phyloP scores from a whole-genome alignment of 116 monocot species.

The Posidonia oceanica region DNA sequence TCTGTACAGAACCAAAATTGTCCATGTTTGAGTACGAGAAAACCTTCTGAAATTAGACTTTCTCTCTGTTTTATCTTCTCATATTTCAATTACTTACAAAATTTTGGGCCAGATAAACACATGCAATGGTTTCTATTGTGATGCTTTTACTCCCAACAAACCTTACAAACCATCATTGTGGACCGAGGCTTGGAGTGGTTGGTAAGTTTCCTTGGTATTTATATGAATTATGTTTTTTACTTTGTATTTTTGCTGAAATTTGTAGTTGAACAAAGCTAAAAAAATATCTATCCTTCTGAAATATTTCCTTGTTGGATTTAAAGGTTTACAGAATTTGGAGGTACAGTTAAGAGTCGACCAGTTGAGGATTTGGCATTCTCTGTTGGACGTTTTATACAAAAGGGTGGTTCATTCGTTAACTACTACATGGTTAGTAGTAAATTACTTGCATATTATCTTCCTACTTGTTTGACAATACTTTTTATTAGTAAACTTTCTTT shows the following conservation, averaged over 20 bases:
- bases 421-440: conserved; percentile 86
- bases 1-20: no score
- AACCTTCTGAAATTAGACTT: not conserved
- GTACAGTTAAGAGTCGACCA: conserved; percentile 60
- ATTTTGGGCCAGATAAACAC: conserved; percentile 40
- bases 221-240: not conserved
- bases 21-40: no score
- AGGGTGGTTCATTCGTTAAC: conserved; percentile 92
- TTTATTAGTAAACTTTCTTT: not conserved
- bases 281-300: no score
- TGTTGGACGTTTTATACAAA: conserved; percentile 91
- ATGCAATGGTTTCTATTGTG: conserved; percentile 63
- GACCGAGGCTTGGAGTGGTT: conserved; percentile 69
- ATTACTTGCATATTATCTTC: not conserved
- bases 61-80: not conserved
- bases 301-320: conserved; percentile 4
- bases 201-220: conserved; percentile 15
- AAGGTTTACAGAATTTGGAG: conserved; percentile 98
- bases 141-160: conserved; percentile 33
- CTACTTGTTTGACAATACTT: not conserved
- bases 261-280: not conserved
- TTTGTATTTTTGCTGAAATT: not conserved
- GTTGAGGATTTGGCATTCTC: conserved; percentile 97
- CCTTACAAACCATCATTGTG: conserved; percentile 44
- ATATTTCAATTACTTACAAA: not conserved